Evolutionary conservation across 1,284 basidiomycete genomes (phyloP).

Genomic region (Cerrena zonata): DNA sequence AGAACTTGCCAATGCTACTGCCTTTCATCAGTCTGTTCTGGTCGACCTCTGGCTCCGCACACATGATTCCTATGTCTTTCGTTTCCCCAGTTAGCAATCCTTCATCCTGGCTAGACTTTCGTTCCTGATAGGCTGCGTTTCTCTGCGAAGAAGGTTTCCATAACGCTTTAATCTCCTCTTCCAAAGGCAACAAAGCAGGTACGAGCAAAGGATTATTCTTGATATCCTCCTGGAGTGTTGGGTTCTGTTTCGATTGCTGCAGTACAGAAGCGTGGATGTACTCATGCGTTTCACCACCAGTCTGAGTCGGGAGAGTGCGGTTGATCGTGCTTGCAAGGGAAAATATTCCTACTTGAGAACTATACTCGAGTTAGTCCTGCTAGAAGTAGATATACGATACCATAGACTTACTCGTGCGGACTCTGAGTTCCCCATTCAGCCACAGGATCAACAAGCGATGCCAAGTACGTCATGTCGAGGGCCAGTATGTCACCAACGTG

Average conservation of each 20-base stretch:
- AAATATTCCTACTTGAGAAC: constrained; percentile 51
- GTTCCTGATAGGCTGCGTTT: constrained; percentile 1
- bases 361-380: constrained; percentile 21
- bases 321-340: constrained; percentile 36
- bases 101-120: constrained; percentile 5
- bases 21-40: constrained; percentile 4
- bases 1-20: constrained; percentile 16
- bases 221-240: constrained; percentile 33
- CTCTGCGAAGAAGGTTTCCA: constrained; percentile 36
- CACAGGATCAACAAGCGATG: constrained; percentile 43
- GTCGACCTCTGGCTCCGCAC: not conserved
- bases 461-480: constrained; percentile 50
- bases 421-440: constrained; percentile 55
- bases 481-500: constrained; percentile 51
- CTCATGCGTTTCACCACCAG: constrained; percentile 50
- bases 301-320: constrained; percentile 43
- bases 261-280: constrained; percentile 56
- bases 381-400: not conserved
- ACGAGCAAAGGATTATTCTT: constrained; percentile 41
- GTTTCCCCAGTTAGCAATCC: not conserved
- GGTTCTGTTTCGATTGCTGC: constrained; percentile 35
- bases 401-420: constrained; percentile 50
- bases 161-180: constrained; percentile 40
- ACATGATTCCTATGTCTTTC: constrained; percentile 8
- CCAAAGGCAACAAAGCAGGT: constrained; percentile 42